These are phyloP conservation scores for Phytophthora litchii DNA, from an alignment of 352 stramenopile species.

Conservation along the genomic window DNA sequence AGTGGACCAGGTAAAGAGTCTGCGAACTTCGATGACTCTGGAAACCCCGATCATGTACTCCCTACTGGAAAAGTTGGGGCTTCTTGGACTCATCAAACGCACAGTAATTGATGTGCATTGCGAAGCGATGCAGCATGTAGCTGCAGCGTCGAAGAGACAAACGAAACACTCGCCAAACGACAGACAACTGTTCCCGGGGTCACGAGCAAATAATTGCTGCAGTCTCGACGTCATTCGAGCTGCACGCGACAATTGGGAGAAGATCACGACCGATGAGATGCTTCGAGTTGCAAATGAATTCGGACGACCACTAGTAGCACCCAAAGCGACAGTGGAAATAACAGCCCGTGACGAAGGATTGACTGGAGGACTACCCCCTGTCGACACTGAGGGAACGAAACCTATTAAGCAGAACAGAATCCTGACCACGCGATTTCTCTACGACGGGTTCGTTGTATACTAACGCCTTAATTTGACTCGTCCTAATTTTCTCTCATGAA, in stretches of 20 bases:
- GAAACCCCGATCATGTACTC: conserved; percentile 47
- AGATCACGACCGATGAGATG: conserved; percentile 74
- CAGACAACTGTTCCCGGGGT: conserved; percentile 27
- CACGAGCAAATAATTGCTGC: conserved; percentile 26
- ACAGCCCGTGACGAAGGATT: conserved; percentile 4
- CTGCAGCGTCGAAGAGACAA: conserved; percentile 30
- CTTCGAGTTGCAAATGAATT: conserved; percentile 58
- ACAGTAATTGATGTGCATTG: conserved; percentile 67
- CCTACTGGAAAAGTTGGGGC: conserved; percentile 62
- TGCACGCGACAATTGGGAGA: conserved; percentile 59
- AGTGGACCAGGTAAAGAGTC: conserved; percentile 45
- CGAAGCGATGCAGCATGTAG: conserved; percentile 32
- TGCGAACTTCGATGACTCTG: conserved; percentile 10
- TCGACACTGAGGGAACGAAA: conserved; percentile 19
- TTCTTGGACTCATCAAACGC: conserved; percentile 60
- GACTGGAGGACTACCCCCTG: not conserved
- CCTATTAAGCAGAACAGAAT: conserved; percentile 22
- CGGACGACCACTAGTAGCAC: conserved; percentile 39
- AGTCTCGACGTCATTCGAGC: conserved; percentile 51
- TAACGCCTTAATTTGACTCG: not conserved
- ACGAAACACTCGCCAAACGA: conserved; percentile 30
- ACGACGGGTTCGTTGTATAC: conserved; percentile 50
- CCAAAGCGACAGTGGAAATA: conserved; percentile 1
- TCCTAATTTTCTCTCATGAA: not conserved
- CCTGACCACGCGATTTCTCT: conserved; percentile 55